Evolutionary conservation across 2,329 filamentous ascomycete genomes (phyloP).

Genomic region (Cyanodermella asteris): DNA sequence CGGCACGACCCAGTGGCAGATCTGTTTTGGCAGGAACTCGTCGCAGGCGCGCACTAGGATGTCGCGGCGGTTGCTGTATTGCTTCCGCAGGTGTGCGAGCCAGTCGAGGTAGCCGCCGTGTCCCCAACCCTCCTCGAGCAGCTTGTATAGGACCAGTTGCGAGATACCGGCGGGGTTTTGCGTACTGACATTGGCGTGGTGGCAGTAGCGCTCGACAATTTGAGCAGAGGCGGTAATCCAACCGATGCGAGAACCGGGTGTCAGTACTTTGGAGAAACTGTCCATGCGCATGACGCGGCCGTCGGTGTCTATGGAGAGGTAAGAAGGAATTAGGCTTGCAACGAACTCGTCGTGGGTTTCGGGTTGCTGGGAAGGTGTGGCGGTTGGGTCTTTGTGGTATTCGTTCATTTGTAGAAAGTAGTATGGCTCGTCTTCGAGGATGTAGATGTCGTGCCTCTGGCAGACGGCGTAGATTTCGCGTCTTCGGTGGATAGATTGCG

Average conservation of each 20-base stretch:
- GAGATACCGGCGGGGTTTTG: constrained; percentile 73
- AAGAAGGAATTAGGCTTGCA: constrained; percentile 46
- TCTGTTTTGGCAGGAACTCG: constrained; percentile 46
- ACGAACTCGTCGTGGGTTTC: constrained; percentile 51
- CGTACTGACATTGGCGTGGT: constrained; percentile 61
- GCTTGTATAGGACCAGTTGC: constrained; percentile 66
- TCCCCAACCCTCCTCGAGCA: constrained; percentile 87
- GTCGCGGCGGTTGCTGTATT: constrained; percentile 65
- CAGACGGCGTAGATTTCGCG: constrained; percentile 54
- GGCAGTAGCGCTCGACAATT: constrained; percentile 60
- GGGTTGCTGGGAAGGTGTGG: constrained; percentile 32
- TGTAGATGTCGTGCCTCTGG: constrained; percentile 65
- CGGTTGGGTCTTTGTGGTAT: constrained; percentile 36
- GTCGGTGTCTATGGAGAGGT: constrained; percentile 61
- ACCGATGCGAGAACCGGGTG: constrained; percentile 59
- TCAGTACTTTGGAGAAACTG: constrained; percentile 79
- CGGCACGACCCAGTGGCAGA: constrained; percentile 62
- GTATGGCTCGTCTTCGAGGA: constrained; percentile 86
- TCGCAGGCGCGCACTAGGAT: constrained; percentile 62
- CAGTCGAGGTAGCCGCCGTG: constrained; percentile 76
- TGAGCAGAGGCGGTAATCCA: constrained; percentile 82
- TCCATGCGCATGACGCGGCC: constrained; percentile 79
- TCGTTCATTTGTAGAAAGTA: constrained; percentile 76
- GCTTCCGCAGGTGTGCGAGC: constrained; percentile 58
- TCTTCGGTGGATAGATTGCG: constrained; percentile 46